Evolutionary conservation across 192 early-diverging fungal genomes (phyloP).

Genomic region (Backusella parvicylindrica): DNA sequence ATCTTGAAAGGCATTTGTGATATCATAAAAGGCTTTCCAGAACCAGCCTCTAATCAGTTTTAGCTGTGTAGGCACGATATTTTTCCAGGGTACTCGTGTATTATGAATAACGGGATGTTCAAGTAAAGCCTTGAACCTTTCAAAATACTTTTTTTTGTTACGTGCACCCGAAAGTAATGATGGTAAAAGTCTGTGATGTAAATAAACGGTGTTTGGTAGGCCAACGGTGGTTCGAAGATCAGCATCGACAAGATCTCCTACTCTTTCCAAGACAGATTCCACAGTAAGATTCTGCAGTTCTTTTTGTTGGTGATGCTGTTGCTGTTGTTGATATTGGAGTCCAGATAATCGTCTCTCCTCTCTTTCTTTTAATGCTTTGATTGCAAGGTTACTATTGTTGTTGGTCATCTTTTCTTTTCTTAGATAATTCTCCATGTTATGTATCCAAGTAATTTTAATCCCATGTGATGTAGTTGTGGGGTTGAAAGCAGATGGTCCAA

Average conservation of each 20-base stretch:
- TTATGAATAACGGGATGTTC: neutral
- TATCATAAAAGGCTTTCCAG: neutral
- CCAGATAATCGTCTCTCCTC: neutral
- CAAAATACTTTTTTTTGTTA: neutral
- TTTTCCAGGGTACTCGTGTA: neutral
- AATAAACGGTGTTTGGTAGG: neutral
- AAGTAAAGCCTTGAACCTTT: neutral
- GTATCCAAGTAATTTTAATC: neutral
- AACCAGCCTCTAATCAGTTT: neutral
- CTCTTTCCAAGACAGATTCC: neutral
- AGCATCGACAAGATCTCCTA: neutral
- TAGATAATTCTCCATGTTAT: neutral
- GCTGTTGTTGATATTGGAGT: neutral
- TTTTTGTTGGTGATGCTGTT: neutral
- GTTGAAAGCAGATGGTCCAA: neutral
- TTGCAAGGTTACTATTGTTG: neutral
- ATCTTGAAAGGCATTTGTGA: neutral
- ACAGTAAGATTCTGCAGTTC: neutral
- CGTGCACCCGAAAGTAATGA: neutral
- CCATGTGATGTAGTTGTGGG: neutral
- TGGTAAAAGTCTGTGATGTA: neutral
- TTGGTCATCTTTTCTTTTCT: neutral
- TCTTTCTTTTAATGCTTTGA: neutral
- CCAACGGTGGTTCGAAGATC: neutral
- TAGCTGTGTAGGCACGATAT: neutral